Conservation (phyloP, 495 filamentous ascomycete genomes). For the Pseudotulostoma volvatum region DNA sequence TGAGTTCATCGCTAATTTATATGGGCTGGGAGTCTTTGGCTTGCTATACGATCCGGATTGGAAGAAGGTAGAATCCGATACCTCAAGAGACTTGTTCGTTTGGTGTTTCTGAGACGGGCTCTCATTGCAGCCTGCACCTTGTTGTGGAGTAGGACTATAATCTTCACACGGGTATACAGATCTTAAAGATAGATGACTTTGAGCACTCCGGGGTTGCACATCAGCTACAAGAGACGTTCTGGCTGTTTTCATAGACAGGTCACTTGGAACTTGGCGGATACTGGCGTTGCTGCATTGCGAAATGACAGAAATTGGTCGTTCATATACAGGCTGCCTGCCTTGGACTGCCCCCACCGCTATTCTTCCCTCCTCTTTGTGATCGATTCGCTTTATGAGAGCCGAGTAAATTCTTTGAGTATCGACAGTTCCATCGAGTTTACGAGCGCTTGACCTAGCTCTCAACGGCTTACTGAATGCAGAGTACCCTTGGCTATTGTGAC, state of each 20-base stretch:
- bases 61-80: conserved; percentile 23
- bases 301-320: conserved; percentile 15
- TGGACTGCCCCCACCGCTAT: conserved; percentile 18
- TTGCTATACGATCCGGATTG: conserved; percentile 28
- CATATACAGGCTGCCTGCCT: conserved; percentile 18
- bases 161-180: neutral
- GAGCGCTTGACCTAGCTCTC: conserved; percentile 4
- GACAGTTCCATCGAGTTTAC: conserved; percentile 19
- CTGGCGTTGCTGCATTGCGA: conserved; percentile 16
- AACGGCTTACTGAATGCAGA: conserved; percentile 3
- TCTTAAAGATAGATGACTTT: conserved; percentile 2
- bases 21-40: conserved; percentile 39
- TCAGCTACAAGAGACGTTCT: conserved; percentile 4
- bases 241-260: conserved; percentile 14
- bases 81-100: conserved; percentile 10
- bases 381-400: conserved; percentile 53
- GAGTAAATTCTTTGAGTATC: conserved; percentile 56
- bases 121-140: conserved; percentile 12
- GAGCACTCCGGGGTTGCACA: neutral
- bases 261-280: conserved; percentile 19
- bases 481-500: neutral
- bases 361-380: conserved; percentile 20
- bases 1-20: conserved; percentile 30
- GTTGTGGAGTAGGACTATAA: conserved; percentile 10
- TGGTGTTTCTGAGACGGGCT: conserved; percentile 1